These are phyloP conservation scores for Leccinum olivaceopallidum DNA, from an alignment of 768 basidiomycete species.

Conservation along the genomic window DNA sequence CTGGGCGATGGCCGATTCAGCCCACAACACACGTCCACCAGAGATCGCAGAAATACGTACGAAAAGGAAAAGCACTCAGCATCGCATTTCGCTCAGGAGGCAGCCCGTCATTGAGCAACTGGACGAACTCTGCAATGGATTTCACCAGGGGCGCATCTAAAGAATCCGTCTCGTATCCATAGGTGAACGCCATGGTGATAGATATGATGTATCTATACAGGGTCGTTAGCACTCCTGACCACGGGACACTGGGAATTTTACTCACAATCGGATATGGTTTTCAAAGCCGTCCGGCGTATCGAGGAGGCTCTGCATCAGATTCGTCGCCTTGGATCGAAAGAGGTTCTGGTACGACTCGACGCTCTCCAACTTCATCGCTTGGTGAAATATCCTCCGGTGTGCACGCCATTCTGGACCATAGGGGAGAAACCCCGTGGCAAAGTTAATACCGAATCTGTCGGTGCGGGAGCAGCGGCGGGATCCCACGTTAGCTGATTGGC, in stretches of 20 bases:
- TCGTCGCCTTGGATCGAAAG: conserved; percentile 24
- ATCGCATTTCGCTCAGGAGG: conserved; percentile 28
- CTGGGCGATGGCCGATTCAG: conserved; percentile 17
- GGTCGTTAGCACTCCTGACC: neutral
- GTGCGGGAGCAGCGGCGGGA: neutral
- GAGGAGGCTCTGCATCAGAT: conserved; percentile 21
- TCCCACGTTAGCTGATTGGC: neutral
- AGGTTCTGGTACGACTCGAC: conserved; percentile 23
- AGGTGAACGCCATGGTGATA: conserved; percentile 33
- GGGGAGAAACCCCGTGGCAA: conserved; percentile 30
- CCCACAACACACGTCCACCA: neutral
- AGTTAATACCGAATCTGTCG: conserved; percentile 31
- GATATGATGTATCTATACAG: conserved; percentile 30
- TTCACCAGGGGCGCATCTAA: conserved; percentile 29
- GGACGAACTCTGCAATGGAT: conserved; percentile 25
- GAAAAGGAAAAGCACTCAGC: conserved; percentile 32
- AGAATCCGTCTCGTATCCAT: conserved; percentile 29
- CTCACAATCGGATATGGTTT: conserved; percentile 26
- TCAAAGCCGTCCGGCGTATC: conserved; percentile 27
- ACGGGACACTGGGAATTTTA: neutral
- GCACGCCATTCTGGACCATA: conserved; percentile 30
- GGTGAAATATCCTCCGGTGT: conserved; percentile 32
- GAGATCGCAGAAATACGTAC: conserved; percentile 17
- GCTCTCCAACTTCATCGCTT: conserved; percentile 23
- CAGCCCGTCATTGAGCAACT: conserved; percentile 24